phyloP scores from a whole-genome alignment of 1,284 basidiomycete species.

The Rhodotorula mucilaginosa region DNA sequence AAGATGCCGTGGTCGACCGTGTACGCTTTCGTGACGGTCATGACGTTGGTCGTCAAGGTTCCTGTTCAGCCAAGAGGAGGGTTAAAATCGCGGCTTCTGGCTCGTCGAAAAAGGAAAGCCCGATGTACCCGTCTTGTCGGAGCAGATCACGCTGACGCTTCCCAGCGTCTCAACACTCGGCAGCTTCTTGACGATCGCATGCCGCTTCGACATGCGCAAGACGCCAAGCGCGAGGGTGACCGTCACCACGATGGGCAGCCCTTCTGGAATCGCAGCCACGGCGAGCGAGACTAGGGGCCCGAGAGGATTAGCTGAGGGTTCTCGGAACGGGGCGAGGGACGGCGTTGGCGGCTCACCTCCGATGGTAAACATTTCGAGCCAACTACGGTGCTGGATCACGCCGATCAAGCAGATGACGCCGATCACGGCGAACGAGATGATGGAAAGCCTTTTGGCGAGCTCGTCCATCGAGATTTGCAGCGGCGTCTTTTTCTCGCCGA shows the following conservation, averaged over 20 bases:
- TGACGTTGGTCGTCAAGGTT: conserved; percentile 93
- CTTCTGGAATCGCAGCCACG: conserved; percentile 95
- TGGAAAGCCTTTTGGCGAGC: conserved; percentile 84
- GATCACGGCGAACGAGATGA: conserved; percentile 87
- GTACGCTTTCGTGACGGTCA: conserved; percentile 86
- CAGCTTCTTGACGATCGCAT: conserved; percentile 94
- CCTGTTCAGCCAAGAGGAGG: conserved; percentile 53
- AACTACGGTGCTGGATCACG: conserved; percentile 77
- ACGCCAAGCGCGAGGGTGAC: conserved; percentile 95
- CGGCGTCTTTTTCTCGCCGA: conserved; percentile 89
- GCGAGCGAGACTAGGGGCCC: conserved; percentile 75
- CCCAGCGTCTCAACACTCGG: conserved; percentile 93
- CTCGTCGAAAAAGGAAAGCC: background rate
- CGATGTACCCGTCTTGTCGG: conserved; percentile 84
- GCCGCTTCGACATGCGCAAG: conserved; percentile 85
- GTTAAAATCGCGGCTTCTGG: background rate
- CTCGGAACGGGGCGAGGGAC: no score
- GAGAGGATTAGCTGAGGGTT: no score
- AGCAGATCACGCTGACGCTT: conserved; percentile 91
- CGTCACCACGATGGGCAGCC: conserved; percentile 93
- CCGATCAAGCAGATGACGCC: conserved; percentile 91
- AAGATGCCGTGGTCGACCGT: conserved; percentile 73
- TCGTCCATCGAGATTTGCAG: conserved; percentile 95
- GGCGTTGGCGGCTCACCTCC: conserved; percentile 62
- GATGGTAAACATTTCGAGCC: conserved; percentile 99